Evolutionary conservation across 1,284 basidiomycete genomes (phyloP).

Genomic region (Sanghuangporus sanghuang): DNA sequence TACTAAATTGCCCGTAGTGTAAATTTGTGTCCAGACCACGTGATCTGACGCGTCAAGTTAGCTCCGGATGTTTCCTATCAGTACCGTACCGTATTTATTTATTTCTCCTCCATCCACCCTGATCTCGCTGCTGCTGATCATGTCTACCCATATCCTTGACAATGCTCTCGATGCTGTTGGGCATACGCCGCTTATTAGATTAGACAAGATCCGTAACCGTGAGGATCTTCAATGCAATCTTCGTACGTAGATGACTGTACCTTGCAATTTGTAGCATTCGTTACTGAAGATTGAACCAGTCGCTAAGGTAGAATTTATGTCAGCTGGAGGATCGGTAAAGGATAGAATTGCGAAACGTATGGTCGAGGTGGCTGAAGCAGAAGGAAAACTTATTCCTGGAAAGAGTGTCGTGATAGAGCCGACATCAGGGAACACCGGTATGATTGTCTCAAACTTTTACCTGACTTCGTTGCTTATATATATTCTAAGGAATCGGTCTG

Average conservation of each 20-base stretch:
- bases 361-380: constrained; percentile 87
- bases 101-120: neutral
- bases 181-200: constrained; percentile 84
- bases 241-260: constrained; percentile 44
- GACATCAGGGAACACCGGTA: constrained; percentile 92
- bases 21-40: neutral
- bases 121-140: neutral
- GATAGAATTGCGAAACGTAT: constrained; percentile 97
- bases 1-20: no score
- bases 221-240: constrained; percentile 88
- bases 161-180: constrained; percentile 84
- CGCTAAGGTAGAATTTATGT: constrained; percentile 89
- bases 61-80: neutral
- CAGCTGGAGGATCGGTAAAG: constrained; percentile 92
- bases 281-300: constrained; percentile 41
- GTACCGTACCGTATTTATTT: no score
- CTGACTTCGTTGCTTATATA: neutral
- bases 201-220: constrained; percentile 73
- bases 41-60: constrained; percentile 1
- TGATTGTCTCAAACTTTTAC: constrained; percentile 22
- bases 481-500: constrained; percentile 73
- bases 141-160: constrained; percentile 50
- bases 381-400: constrained; percentile 83
- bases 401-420: constrained; percentile 93
- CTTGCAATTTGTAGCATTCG: neutral